These are phyloP conservation scores for Aphanomyces stellatus DNA, from an alignment of 352 stramenopile species.

Conservation along the genomic window DNA sequence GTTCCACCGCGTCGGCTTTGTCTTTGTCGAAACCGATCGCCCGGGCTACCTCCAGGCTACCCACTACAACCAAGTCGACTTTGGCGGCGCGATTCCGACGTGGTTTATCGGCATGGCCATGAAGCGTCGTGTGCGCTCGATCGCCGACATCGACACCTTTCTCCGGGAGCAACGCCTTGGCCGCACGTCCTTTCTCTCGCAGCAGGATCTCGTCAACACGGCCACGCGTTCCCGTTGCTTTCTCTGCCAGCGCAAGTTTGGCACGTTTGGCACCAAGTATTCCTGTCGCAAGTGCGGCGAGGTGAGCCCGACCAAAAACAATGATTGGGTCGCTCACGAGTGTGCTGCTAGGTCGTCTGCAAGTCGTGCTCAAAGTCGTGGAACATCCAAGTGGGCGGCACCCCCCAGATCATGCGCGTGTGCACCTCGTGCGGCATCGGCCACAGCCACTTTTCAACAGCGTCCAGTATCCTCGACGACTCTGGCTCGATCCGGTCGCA, in stretches of 20 bases:
- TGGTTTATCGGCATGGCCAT: slow-evolving; percentile 42
- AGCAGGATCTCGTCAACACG: slow-evolving; percentile 53
- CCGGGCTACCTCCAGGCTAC: slow-evolving; percentile 51
- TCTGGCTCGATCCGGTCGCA: too few species aligned
- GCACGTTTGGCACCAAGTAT: slow-evolving; percentile 42
- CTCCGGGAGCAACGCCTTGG: slow-evolving; percentile 44
- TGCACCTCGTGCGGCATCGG: too few species aligned
- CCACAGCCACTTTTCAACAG: too few species aligned
- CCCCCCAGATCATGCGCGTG: too few species aligned
- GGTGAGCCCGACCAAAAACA: slow-evolving; percentile 30
- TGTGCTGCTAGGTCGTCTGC: background rate
- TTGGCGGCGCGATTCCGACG: slow-evolving; percentile 35
- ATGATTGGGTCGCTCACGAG: background rate
- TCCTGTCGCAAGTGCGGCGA: slow-evolving; percentile 66
- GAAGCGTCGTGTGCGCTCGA: slow-evolving; percentile 35
- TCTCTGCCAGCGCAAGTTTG: slow-evolving; percentile 49
- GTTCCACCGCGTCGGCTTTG: slow-evolving; percentile 27
- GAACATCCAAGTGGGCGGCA: too few species aligned
- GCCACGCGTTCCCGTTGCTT: slow-evolving; percentile 42
- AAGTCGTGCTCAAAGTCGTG: too few species aligned
- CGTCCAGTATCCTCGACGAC: too few species aligned
- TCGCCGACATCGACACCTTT: slow-evolving; percentile 40
- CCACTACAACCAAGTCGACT: slow-evolving; percentile 45
- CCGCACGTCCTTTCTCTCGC: slow-evolving; percentile 41
- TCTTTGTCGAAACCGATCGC: slow-evolving; percentile 59